phyloP scores from a whole-genome alignment of 257 asterid genomes.

The Solanum ossicruentum region DNA sequence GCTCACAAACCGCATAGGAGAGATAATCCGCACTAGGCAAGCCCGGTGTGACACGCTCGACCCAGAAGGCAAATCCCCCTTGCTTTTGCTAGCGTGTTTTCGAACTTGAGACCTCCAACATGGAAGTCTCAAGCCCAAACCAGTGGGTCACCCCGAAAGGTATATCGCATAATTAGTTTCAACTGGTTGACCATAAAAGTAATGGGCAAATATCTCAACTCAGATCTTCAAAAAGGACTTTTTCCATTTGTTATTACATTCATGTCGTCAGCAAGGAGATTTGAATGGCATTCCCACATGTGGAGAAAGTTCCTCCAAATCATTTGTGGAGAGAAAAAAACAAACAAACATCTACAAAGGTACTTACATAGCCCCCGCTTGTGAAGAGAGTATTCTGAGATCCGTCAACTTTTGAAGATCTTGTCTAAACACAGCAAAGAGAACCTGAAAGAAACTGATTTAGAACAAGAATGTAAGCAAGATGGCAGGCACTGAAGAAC shows the following conservation, averaged over 20 bases:
- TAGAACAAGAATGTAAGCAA: neutral
- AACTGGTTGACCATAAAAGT: neutral
- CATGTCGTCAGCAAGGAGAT: neutral
- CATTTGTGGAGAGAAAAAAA: neutral
- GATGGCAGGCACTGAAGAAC: neutral
- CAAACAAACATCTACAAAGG: neutral
- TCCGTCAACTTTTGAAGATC: neutral
- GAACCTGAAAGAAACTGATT: neutral
- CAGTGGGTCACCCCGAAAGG: too few species aligned
- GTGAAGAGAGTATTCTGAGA: neutral
- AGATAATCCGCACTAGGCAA: too few species aligned
- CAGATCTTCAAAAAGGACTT: neutral
- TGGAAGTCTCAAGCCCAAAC: too few species aligned
- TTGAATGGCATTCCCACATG: neutral
- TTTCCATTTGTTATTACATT: neutral
- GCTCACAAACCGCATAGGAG: too few species aligned
- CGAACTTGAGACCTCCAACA: too few species aligned
- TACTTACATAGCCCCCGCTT: neutral
- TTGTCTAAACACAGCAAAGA: neutral
- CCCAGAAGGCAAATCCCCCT: too few species aligned
- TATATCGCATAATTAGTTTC: neutral
- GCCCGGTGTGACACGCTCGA: too few species aligned
- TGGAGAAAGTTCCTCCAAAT: neutral
- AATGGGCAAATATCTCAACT: neutral
- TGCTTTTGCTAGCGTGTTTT: too few species aligned